These are phyloP conservation scores for Oxyria digyna DNA, from an alignment of 148 eudicot species.

Conservation along the genomic window DNA sequence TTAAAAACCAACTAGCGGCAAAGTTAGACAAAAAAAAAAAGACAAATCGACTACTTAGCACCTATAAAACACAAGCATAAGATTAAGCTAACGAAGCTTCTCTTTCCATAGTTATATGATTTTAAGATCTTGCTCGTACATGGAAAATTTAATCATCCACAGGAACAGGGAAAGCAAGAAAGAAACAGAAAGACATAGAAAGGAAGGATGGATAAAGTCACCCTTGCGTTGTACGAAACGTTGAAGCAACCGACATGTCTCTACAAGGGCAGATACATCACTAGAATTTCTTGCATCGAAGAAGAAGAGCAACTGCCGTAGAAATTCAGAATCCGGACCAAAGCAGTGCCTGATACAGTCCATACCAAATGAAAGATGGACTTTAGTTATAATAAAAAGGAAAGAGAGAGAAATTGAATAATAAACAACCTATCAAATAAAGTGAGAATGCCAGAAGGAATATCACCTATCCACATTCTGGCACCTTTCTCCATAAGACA, in stretches of 20 bases:
- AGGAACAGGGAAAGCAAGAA: not conserved
- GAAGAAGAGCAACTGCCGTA: slow-evolving; percentile 72
- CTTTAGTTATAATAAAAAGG: not conserved
- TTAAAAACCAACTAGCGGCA: too few species aligned
- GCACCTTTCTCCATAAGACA: slow-evolving; percentile 49
- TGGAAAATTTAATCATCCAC: not conserved
- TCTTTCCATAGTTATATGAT: not conserved
- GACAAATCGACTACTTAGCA: too few species aligned
- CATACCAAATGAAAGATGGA: slow-evolving; percentile 8
- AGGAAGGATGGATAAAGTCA: slow-evolving; percentile 10
- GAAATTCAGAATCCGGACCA: slow-evolving; percentile 68
- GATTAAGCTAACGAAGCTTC: too few species aligned
- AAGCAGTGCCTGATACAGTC: slow-evolving; percentile 57
- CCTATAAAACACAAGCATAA: too few species aligned
- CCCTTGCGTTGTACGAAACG: slow-evolving; percentile 53
- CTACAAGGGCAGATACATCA: slow-evolving; percentile 57
- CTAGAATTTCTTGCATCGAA: slow-evolving; percentile 45
- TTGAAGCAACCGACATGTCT: slow-evolving; percentile 58
- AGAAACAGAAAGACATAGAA: not conserved
- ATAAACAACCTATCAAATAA: not conserved
- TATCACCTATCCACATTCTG: slow-evolving; percentile 64
- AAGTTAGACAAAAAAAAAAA: too few species aligned
- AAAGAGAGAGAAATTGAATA: not conserved
- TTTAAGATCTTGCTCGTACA: not conserved
- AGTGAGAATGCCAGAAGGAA: slow-evolving; percentile 5